Conservation (phyloP, 495 filamentous ascomycete species). For the Xylaria acuta region DNA sequence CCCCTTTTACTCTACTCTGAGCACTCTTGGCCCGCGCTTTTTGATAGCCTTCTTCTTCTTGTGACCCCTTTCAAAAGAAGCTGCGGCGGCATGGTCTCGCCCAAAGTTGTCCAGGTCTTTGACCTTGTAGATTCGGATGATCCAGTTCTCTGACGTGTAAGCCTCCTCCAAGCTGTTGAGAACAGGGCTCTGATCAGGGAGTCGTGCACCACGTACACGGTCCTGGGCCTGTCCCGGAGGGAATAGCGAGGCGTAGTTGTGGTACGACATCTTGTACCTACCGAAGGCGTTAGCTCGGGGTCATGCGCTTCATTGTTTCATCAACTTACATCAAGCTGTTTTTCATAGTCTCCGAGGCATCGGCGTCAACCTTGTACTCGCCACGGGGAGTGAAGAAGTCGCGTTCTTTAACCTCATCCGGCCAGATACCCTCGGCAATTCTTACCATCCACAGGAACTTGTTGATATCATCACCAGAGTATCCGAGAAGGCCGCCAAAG, state of each 20-base stretch:
- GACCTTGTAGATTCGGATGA: slow-evolving; percentile 99
- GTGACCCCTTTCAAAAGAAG: slow-evolving; percentile 87
- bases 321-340: slow-evolving; percentile 95
- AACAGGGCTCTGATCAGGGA: slow-evolving; percentile 86
- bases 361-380: slow-evolving; percentile 93
- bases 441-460: slow-evolving; percentile 99
- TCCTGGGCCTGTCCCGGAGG: slow-evolving; percentile 89
- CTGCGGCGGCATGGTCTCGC: slow-evolving; percentile 82
- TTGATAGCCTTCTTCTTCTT: slow-evolving; percentile 91
- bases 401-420: slow-evolving; percentile 96
- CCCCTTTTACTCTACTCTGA: slow-evolving; percentile 77
- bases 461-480: slow-evolving; percentile 99
- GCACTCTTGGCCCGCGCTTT: slow-evolving; percentile 76
- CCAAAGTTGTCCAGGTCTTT: slow-evolving; percentile 98
- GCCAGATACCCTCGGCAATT: slow-evolving; percentile 99
- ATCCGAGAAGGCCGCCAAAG: slow-evolving; percentile 94
- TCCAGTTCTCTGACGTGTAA: slow-evolving; percentile 99
- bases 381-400: slow-evolving; percentile 94
- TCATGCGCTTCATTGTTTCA: neutral
- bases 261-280: slow-evolving; percentile 99
- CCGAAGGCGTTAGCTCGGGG: slow-evolving; percentile 44
- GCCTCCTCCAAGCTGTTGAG: slow-evolving; percentile 94
- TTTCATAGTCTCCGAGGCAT: slow-evolving; percentile 97
- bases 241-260: slow-evolving; percentile 95
- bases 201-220: slow-evolving; percentile 78